Evolutionary conservation across 495 filamentous ascomycete species (phyloP), one percentile per base, ranked within the genome.

Genomic region (Podospora pseudopauciseta): DNA sequence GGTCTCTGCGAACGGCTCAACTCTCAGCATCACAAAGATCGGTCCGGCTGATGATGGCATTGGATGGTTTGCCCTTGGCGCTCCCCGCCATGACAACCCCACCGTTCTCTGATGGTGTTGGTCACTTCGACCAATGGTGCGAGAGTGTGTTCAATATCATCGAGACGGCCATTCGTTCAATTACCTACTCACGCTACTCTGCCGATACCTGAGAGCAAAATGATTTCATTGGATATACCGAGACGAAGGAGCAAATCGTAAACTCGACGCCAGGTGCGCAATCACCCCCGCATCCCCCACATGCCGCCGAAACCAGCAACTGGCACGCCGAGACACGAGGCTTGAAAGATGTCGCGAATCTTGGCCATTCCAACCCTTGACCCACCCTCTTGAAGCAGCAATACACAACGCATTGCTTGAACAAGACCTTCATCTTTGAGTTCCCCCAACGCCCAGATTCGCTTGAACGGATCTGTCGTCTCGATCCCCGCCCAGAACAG

Each of bases 401-500:
- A 27, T 4, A 72, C 65, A 0, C 63, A 34, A 28, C 65, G 53
- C 54, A 74, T 23, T 4, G 66, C 67, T 9, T 49, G 54, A 20
- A 58, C 27, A 11, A 71, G 61, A 13, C 76, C 74, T 20, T 78
- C 65, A 59, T 80, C 80, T 2, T 66, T 69, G 28, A 85, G 64
- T 49, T 79, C 76, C 30, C 80, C 72, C 20, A 77, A 74, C 2
- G 81, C 68, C 80, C 82, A 85, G 3, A 70, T 70, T 16, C 74
- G 80, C n/a, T 82, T 77, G 3, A 73, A 67, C 0, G 64, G 30
- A 58, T 26, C 23, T 1, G 74, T 71, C 5, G 79, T 81, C 66
- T 85, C 83, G 44, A 85, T 76, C 11, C 77, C 66, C 2, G 79
- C 83, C 79, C 82, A 81, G 54, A 85, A 71, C 0, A 85, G 68